These are phyloP conservation scores for Calonectria naviculata DNA, from an alignment of 2,329 filamentous ascomycete species.

Conservation along the genomic window DNA sequence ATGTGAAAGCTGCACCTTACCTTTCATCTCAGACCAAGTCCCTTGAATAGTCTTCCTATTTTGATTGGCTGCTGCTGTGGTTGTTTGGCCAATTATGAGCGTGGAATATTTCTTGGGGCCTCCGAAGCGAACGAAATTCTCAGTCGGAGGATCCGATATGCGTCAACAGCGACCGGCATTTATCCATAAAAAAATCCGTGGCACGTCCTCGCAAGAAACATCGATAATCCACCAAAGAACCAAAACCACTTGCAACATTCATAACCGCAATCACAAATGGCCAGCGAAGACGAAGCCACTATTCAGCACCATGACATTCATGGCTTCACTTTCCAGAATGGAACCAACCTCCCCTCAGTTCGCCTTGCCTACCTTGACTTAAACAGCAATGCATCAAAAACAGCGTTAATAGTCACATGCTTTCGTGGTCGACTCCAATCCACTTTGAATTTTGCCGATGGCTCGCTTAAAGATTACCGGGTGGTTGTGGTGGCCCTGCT, in stretches of 20 bases:
- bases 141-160: not conserved
- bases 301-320: not conserved
- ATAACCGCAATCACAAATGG: not conserved
- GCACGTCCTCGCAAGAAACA: not conserved
- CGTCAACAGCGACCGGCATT: not conserved
- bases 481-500: slow-evolving; percentile 59
- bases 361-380: slow-evolving; percentile 42
- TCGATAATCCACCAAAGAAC: not conserved
- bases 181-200: not conserved
- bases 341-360: slow-evolving; percentile 35
- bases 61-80: too few relatives aligned
- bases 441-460: slow-evolving; percentile 59
- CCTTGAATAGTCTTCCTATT: too few relatives aligned
- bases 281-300: not conserved
- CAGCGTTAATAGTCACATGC: slow-evolving; percentile 64
- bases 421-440: slow-evolving; percentile 62
- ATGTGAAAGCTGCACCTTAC: too few relatives aligned
- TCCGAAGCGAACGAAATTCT: too few relatives aligned
- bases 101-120: too few relatives aligned
- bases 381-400: slow-evolving; percentile 45
- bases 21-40: too few relatives aligned
- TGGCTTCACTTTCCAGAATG: slow-evolving; percentile 42
- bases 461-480: slow-evolving; percentile 53
- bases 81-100: too few relatives aligned
- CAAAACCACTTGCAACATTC: not conserved